Conservation (phyloP, 129 eudicot genomes). For the Lactuca saligna region DNA sequence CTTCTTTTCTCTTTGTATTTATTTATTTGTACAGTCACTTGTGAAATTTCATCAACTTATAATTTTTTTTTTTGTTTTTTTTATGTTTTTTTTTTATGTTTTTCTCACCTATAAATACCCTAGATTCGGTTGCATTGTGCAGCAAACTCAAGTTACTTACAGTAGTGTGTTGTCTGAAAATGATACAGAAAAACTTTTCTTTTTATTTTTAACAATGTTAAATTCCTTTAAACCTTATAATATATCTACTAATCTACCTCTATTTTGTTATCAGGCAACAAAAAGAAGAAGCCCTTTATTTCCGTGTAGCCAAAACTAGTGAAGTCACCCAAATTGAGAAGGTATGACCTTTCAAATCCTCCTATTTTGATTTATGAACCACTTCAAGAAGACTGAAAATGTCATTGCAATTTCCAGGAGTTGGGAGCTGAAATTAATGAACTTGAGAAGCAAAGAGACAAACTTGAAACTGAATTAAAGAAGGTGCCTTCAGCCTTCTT, state of each 20-base stretch:
- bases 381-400: slow-evolving; percentile 14
- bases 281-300: slow-evolving; percentile 80
- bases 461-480: slow-evolving; percentile 67
- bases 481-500: slow-evolving; percentile 39
- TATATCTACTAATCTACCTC: background rate
- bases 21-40: background rate
- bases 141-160: slow-evolving; percentile 12
- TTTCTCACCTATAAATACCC: background rate
- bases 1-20: slow-evolving; percentile 8
- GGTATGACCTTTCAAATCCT: slow-evolving; percentile 36
- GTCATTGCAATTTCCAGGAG: slow-evolving; percentile 52
- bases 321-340: slow-evolving; percentile 79
- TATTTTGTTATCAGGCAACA: slow-evolving; percentile 55
- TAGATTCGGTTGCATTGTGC: slow-evolving; percentile 12
- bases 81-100: background rate
- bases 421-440: slow-evolving; percentile 55
- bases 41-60: no score
- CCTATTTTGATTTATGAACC: background rate
- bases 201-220: background rate
- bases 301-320: slow-evolving; percentile 61
- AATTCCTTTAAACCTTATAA: slow-evolving; percentile 4
- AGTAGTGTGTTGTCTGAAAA: background rate
- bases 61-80: background rate
- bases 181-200: no score
- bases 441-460: slow-evolving; percentile 52